Percentiles rank a stretch among this genome's conserved stretches.
Conservation (phyloP, 2,329 filamentous ascomycete species). For the Zymoseptoria tritici region DNA sequence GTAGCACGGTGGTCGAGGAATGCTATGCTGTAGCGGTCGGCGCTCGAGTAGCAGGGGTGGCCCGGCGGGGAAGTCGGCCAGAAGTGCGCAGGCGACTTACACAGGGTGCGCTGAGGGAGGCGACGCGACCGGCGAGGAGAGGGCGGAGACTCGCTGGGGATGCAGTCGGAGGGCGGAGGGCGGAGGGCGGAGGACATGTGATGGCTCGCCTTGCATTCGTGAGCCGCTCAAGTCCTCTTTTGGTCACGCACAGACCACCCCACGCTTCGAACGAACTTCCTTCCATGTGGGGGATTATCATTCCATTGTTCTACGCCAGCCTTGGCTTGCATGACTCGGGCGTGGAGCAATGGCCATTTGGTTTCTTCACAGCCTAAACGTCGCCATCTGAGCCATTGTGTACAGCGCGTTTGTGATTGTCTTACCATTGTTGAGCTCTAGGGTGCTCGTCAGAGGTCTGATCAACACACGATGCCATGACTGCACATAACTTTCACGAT, state of each 20-base stretch:
- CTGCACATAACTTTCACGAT: background rate
- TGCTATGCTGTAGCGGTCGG: background rate
- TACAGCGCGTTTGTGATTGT: too few relatives aligned
- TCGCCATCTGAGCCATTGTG: too few relatives aligned
- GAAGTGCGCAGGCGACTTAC: background rate
- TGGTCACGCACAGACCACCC: too few relatives aligned
- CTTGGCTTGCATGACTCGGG: too few relatives aligned
- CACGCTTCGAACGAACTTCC: too few relatives aligned
- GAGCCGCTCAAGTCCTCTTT: too few relatives aligned
- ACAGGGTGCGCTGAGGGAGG: conserved; percentile 12
- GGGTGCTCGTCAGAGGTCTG: too few relatives aligned
- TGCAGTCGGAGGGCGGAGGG: background rate
- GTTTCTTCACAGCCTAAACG: too few relatives aligned
- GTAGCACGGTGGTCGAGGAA: background rate
- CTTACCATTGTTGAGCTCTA: too few relatives aligned
- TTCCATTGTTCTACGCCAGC: too few relatives aligned
- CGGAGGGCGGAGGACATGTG: background rate
- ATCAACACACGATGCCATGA: background rate
- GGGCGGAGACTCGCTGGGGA: background rate
- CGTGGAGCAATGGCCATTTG: too few relatives aligned
- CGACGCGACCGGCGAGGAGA: background rate
- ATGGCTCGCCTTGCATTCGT: background rate
- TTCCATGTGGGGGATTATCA: too few relatives aligned
- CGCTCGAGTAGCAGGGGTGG: background rate
- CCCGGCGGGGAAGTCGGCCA: background rate